Conservation (phyloP, 2,329 filamentous ascomycete species). For the Dothideomycetes sp. region DNA sequence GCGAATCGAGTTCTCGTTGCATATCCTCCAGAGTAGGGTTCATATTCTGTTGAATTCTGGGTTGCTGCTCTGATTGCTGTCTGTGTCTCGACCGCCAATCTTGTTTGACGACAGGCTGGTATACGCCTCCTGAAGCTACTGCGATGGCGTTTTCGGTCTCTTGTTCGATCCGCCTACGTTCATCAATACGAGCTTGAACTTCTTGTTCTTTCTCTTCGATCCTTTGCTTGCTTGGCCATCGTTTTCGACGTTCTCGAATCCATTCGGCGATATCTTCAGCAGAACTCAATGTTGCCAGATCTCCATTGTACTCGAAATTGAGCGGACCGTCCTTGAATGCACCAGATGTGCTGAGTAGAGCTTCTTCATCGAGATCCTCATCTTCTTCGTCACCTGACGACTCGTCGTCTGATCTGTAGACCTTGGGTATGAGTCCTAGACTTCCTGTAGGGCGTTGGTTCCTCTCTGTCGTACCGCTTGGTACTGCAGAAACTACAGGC, state of each 20-base stretch:
- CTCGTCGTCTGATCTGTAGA: conserved; percentile 13
- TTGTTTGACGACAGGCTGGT: conserved; percentile 1
- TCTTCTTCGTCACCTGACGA: conserved; percentile 46
- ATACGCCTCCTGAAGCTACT: conserved; percentile 7
- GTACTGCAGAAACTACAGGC: conserved; percentile 9
- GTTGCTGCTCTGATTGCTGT: no score
- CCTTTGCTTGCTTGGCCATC: conserved; percentile 70
- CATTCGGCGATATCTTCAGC: conserved; percentile 66
- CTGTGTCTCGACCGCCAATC: neutral
- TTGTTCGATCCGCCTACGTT: conserved; percentile 23
- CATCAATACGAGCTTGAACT: conserved; percentile 15
- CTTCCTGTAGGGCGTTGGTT: conserved; percentile 66
- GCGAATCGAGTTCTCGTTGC: conserved; percentile 15
- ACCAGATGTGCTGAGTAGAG: conserved; percentile 30
- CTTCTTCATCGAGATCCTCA: conserved; percentile 63
- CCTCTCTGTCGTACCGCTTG: conserved; percentile 43
- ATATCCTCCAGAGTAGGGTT: conserved; percentile 14
- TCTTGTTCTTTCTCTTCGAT: conserved; percentile 44
- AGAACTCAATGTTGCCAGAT: conserved; percentile 44
- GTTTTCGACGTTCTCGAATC: conserved; percentile 69
- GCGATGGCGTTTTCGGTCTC: conserved; percentile 17
- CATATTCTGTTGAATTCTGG: neutral
- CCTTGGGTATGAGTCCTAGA: conserved; percentile 56
- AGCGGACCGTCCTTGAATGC: conserved; percentile 19
- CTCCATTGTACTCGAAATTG: conserved; percentile 49